Evolutionary conservation across 371 early-diverging fungal species (phyloP), one percentile per base, ranked within the genome.

Genomic region (Zychaea mexicana): DNA sequence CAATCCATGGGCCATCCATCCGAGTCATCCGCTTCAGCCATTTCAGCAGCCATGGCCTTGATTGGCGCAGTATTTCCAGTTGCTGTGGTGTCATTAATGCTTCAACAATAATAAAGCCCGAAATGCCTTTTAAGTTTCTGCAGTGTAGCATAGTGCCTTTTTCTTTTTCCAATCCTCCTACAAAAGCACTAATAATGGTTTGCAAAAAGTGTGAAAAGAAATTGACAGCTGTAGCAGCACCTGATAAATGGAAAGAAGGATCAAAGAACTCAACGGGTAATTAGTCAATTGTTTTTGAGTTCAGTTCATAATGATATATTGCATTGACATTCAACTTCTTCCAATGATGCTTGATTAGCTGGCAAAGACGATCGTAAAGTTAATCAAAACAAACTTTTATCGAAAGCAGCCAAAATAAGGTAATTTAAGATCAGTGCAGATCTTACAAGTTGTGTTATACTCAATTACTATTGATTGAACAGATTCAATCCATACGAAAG

Each of bases 141-240:
- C n/a, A n/a, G n/a, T n/a, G n/a, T n/a, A n/a, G n/a, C n/a, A n/a
- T n/a, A n/a, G n/a, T n/a, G n/a, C n/a, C n/a, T n/a, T n/a, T n/a
- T n/a, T n/a, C n/a, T n/a, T n/a, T n/a, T n/a, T n/a, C n/a, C n/a
- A n/a, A n/a, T n/a, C n/a, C 17, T 56, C 26, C 21, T 22, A 17
- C 4, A 6, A 6, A 42, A 12, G 2, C 19, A 12, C 21, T 13
- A 24, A 24, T 22, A n/a, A 88, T 88, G 88, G 88, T 88, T 6
- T 88, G 86, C 62, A 73, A 68, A 45, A 87, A 82, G 68, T 88
- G 90, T 68, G 89, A 91, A 79, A 88, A 88, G 78, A 91, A 91
- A 61, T 69, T 90, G 19, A 72, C 79, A 8, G 80, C 79, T 57
- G 74, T 90, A 31, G 84, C 85, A 42, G 83, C 85, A 49, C 87